A percentile compares a stretch with the other conserved stretches of the same genome.
Conservation (phyloP, 1,284 basidiomycete genomes). For the Papiliotrema fonsecae region DNA sequence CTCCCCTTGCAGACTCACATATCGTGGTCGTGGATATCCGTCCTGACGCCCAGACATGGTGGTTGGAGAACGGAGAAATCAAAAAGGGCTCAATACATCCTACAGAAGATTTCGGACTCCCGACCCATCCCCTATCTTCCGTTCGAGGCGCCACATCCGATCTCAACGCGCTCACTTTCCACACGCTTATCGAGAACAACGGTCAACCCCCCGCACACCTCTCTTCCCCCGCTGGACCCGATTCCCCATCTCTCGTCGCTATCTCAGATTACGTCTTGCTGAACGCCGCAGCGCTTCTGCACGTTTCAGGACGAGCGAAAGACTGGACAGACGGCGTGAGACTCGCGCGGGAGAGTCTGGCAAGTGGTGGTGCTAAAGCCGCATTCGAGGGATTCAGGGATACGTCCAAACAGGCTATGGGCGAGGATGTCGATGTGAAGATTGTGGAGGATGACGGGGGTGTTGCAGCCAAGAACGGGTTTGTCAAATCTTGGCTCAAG, state of each 20-base stretch:
- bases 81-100: slow-evolving; percentile 48
- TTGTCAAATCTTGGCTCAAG: slow-evolving; percentile 43
- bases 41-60: slow-evolving; percentile 48
- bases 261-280: slow-evolving; percentile 77
- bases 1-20: too few species aligned
- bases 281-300: slow-evolving; percentile 76
- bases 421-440: slow-evolving; percentile 32
- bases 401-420: slow-evolving; percentile 45
- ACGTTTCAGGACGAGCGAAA: slow-evolving; percentile 67
- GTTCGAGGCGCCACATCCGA: slow-evolving; percentile 69
- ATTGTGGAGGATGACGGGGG: slow-evolving; percentile 47
- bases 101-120: slow-evolving; percentile 62
- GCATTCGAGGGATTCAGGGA: slow-evolving; percentile 60
- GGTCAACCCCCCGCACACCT: slow-evolving; percentile 37
- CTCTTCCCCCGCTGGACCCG: slow-evolving; percentile 49
- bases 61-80: slow-evolving; percentile 48
- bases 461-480: slow-evolving; percentile 47
- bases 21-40: too few species aligned
- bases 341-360: slow-evolving; percentile 67
- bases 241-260: slow-evolving; percentile 52
- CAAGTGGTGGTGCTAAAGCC: slow-evolving; percentile 66
- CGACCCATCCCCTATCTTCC: slow-evolving; percentile 60
- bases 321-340: slow-evolving; percentile 68
- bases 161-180: slow-evolving; percentile 57
- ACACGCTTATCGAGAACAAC: slow-evolving; percentile 50